These are phyloP conservation scores for Mallotus nudiflorus DNA, from an alignment of 345 rosid species.

Conservation along the genomic window DNA sequence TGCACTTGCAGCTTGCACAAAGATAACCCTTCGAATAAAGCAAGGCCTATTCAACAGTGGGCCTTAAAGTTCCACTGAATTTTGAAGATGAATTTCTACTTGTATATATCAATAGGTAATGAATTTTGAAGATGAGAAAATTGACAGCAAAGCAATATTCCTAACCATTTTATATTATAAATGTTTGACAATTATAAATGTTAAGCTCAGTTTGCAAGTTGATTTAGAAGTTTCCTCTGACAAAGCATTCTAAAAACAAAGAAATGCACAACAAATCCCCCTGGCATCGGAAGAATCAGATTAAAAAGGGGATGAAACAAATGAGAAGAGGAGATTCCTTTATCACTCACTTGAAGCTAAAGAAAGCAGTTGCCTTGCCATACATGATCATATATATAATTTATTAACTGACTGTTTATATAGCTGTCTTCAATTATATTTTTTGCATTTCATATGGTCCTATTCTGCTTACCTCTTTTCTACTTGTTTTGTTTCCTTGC, in stretches of 20 bases:
- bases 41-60: too few relatives aligned
- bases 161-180: too few relatives aligned
- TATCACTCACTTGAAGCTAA: constrained; percentile 27
- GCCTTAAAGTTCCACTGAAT: too few relatives aligned
- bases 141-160: too few relatives aligned
- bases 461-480: constrained; percentile 40
- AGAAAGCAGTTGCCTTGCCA: constrained; percentile 31
- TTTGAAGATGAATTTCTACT: too few relatives aligned
- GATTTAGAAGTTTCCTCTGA: constrained; percentile 25
- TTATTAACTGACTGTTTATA: too few relatives aligned
- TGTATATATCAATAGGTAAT: too few relatives aligned
- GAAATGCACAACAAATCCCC: constrained; percentile 14
- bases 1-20: too few relatives aligned
- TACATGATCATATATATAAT: too few relatives aligned
- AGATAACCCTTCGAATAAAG: too few relatives aligned
- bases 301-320: constrained; percentile 3
- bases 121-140: too few relatives aligned
- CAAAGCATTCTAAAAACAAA: constrained; percentile 22
- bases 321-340: constrained; percentile 28
- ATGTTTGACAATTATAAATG: too few relatives aligned
- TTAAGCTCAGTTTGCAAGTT: not conserved
- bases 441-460: constrained; percentile 33
- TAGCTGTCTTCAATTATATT: constrained; percentile 31
- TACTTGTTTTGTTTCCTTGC: constrained; percentile 39
- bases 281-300: not conserved